Conservation (phyloP, 2,329 filamentous ascomycete genomes). For the Diatrype stigma region DNA sequence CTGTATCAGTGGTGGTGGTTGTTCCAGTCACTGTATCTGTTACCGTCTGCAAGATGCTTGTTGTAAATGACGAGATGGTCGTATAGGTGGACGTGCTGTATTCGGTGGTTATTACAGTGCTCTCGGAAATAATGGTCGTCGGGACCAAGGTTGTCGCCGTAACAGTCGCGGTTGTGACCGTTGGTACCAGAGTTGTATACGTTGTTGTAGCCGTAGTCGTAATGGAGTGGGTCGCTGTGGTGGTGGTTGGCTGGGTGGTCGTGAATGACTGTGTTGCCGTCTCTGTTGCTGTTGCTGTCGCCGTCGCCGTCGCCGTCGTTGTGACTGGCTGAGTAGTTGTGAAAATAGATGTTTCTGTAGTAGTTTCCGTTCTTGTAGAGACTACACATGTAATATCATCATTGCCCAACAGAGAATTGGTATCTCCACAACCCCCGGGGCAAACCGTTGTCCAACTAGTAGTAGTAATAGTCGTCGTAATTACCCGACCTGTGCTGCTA, state of each 20-base stretch:
- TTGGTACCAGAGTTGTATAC: conserved; percentile 2
- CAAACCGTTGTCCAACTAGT: background rate
- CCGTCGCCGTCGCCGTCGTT: conserved; percentile 1
- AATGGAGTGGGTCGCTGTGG: conserved; percentile 1
- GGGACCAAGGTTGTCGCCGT: conserved; percentile 19
- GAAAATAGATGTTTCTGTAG: conserved; percentile 6
- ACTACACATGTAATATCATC: background rate
- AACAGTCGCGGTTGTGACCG: conserved; percentile 14
- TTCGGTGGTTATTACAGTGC: conserved; percentile 16
- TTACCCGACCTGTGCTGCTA: no score
- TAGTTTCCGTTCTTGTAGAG: conserved; percentile 3
- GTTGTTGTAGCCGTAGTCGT: conserved; percentile 2
- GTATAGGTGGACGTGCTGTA: conserved; percentile 20
- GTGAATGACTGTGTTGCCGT: background rate
- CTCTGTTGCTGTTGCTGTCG: background rate
- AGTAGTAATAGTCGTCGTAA: background rate
- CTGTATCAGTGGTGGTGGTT: conserved; percentile 9
- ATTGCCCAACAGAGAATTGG: background rate
- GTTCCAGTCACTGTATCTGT: conserved; percentile 12
- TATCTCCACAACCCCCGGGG: background rate
- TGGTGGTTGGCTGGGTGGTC: background rate
- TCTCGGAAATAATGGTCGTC: conserved; percentile 16
- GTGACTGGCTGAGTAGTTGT: conserved; percentile 1
- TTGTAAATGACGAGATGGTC: conserved; percentile 13
- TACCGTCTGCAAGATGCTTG: conserved; percentile 13